These are phyloP conservation scores for Phytophthora fragariae DNA, from an alignment of 352 stramenopile species.

Conservation along the genomic window DNA sequence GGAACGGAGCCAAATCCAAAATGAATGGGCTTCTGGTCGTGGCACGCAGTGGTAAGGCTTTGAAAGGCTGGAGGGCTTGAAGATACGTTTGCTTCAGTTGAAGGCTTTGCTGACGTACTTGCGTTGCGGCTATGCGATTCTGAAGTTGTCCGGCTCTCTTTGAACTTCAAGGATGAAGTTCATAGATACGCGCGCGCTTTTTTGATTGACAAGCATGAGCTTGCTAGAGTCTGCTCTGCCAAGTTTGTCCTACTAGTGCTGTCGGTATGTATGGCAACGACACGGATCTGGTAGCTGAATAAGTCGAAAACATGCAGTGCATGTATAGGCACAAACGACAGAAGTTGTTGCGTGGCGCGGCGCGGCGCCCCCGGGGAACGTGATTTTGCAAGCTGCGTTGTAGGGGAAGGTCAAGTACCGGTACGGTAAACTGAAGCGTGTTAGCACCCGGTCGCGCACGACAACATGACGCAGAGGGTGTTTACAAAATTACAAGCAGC, in stretches of 20 bases:
- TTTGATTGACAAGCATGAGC: too few species aligned
- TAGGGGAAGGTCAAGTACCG: constrained; percentile 18
- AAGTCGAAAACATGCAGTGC: too few species aligned
- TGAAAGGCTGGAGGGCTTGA: not conserved
- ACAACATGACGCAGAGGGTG: constrained; percentile 13
- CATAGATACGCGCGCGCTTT: constrained; percentile 10
- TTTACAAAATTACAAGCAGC: constrained; percentile 12
- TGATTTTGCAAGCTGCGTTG: constrained; percentile 6
- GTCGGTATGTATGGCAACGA: too few species aligned
- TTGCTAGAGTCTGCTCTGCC: not conserved
- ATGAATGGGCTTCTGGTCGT: not conserved
- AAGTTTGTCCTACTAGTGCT: too few species aligned
- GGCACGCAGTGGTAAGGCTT: not conserved
- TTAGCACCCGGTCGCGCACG: constrained; percentile 6
- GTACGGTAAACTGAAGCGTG: constrained; percentile 17
- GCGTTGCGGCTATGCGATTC: constrained; percentile 13
- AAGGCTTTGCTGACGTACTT: constrained; percentile 1
- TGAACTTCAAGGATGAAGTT: constrained; percentile 10
- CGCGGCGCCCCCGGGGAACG: not conserved
- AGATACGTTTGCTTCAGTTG: not conserved
- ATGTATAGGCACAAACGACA: too few species aligned
- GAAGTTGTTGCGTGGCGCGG: too few species aligned
- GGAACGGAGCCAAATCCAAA: not conserved
- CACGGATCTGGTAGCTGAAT: too few species aligned
- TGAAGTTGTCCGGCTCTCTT: constrained; percentile 26